Base-by-base conservation (phyloP, 1,139 yeast genomes). In the Pichia sp. region DNA sequence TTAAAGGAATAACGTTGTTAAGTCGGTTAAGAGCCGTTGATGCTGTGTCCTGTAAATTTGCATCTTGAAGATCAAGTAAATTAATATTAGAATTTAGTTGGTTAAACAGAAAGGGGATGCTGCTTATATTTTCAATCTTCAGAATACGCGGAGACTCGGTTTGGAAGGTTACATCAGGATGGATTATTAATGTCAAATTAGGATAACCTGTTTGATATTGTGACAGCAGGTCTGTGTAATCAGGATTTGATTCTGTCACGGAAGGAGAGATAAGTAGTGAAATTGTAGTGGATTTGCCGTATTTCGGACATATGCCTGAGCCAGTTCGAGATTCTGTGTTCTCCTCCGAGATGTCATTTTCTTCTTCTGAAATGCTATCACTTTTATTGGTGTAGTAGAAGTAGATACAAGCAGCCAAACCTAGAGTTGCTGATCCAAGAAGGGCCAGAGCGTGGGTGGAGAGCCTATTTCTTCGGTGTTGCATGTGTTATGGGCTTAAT, bases 1-100 rank as follows among this genome's bases (percentile, higher is more conserved):
- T 42, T 20, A 62, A 34, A 17, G 53, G 54, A 7, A 53, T 48
- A 15, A 63, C 31, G 39, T 56, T 45, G 5, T 7, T 8, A 12
- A 28, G 14, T 28, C 10, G 5, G 14, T 28, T 28, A 8, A 28
- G 9, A 10, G 31, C 11, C 11, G 10, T 7, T 28, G 31, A 28
- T 5, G 41, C 36, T 4, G 34, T 36, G 2, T 41, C 24, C 10
- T 24, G 27, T 46, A 53, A 51, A 3, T 53, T 46, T 5, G 71
- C 47, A 34, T 69, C 74, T 21, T 56, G 59, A 5, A 58, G 51
- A 14, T 61, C 58, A 4, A 72, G 58, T 27, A 71, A 52, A 32
- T 72, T 59, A 5, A 62, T 45, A 14, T 63, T 58, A 10, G 31
- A 28, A 3, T 28, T 28, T 28, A 28, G n/a, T 28, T 28, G 31